phyloP scores from a whole-genome alignment of 78 protist genomes.

The Capsaspora owczarzaki region DNA sequence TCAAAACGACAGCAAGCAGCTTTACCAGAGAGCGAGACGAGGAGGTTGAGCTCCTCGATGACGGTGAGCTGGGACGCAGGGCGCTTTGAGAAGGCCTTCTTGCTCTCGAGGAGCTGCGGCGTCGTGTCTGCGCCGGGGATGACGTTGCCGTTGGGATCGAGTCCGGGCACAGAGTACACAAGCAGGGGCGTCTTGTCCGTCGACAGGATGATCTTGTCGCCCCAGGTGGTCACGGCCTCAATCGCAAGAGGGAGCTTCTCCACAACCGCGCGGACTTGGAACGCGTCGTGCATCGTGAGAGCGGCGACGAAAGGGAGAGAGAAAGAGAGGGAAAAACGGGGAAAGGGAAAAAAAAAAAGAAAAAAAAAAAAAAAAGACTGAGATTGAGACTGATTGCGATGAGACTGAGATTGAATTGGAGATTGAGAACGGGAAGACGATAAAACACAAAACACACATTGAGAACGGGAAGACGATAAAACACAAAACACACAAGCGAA shows the following conservation, averaged over 20 bases:
- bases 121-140: background rate
- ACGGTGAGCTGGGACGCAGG: background rate
- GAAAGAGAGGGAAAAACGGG: no score
- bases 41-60: background rate
- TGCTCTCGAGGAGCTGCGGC: background rate
- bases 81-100: background rate
- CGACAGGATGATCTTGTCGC: background rate
- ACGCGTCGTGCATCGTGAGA: background rate
- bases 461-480: no score
- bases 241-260: background rate
- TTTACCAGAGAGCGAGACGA: background rate
- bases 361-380: no score
- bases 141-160: background rate
- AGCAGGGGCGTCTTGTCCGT: background rate
- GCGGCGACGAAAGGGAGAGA: no score
- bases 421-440: no score
- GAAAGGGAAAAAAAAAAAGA: no score
- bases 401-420: no score
- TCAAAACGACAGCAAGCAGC: background rate
- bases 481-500: no score
- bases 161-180: background rate
- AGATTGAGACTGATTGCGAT: no score
- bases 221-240: conserved; percentile 4
- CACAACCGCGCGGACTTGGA: background rate
- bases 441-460: no score